A percentile compares a stretch with the other conserved stretches of the same genome.
Conservation (phyloP, 192 early-diverging fungal genomes). For the Backusella sp. region DNA sequence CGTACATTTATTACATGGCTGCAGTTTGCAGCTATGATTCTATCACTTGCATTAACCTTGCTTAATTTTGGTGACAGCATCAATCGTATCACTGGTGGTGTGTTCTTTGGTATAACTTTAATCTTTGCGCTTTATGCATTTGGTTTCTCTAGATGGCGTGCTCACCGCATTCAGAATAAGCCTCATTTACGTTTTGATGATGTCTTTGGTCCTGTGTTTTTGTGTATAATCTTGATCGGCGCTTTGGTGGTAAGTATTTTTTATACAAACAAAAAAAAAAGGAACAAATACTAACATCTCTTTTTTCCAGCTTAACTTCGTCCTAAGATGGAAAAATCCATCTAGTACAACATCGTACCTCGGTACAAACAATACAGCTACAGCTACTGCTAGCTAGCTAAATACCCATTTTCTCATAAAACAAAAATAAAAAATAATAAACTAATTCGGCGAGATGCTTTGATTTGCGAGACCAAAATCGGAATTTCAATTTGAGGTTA, state of each 20-base stretch:
- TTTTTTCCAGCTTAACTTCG: background rate
- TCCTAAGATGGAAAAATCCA: background rate
- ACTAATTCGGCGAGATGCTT: slow-evolving; percentile 4
- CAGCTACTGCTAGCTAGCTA: background rate
- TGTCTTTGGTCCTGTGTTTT: slow-evolving; percentile 66
- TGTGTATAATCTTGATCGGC: slow-evolving; percentile 64
- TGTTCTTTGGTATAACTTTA: slow-evolving; percentile 69
- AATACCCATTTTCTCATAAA: slow-evolving; percentile 1
- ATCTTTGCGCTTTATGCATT: slow-evolving; percentile 75
- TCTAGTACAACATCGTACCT: slow-evolving; percentile 1
- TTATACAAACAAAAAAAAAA: background rate
- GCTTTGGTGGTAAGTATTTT: slow-evolving; percentile 43
- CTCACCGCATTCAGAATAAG: slow-evolving; percentile 56
- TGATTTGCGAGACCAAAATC: slow-evolving; percentile 1
- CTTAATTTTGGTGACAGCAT: slow-evolving; percentile 82
- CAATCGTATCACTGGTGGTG: slow-evolving; percentile 58
- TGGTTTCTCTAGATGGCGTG: slow-evolving; percentile 74
- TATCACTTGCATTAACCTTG: slow-evolving; percentile 65
- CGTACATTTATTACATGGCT: slow-evolving; percentile 89
- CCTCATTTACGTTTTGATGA: slow-evolving; percentile 62
- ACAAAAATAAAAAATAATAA: background rate
- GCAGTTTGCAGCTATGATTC: slow-evolving; percentile 70
- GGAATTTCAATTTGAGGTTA: slow-evolving; percentile 1
- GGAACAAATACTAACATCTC: background rate
- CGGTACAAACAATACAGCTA: background rate